A percentile compares a stretch with the other conserved stretches of the same genome.
These are phyloP conservation scores for Botryotinia calthae DNA, from an alignment of 2,329 filamentous ascomycete species.

Conservation along the genomic window DNA sequence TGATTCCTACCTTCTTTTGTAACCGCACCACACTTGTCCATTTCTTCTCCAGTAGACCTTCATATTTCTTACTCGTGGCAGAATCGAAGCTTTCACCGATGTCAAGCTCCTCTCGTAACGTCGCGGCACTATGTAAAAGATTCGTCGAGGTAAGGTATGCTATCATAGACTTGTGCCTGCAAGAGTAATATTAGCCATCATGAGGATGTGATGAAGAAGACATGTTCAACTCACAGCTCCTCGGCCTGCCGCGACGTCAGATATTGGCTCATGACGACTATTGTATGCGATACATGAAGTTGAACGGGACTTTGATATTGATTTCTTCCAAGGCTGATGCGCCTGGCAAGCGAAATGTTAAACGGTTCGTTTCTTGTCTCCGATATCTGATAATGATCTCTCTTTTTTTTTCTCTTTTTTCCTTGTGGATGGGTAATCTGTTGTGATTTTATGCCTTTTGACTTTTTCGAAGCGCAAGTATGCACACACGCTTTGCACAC, in stretches of 20 bases:
- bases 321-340: conserved; percentile 27
- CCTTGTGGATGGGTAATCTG: background rate
- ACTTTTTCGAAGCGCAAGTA: conserved; percentile 8
- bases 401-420: background rate
- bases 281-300: conserved; percentile 23
- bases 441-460: conserved; percentile 19
- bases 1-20: conserved; percentile 77
- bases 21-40: conserved; percentile 94
- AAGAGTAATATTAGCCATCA: conserved; percentile 27
- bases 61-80: conserved; percentile 87
- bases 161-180: conserved; percentile 88
- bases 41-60: conserved; percentile 92
- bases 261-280: conserved; percentile 64
- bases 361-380: conserved; percentile 9
- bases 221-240: conserved; percentile 66
- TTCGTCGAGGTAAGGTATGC: conserved; percentile 78
- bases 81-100: conserved; percentile 71
- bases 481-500: conserved; percentile 20
- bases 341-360: conserved; percentile 24
- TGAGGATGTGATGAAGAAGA: conserved; percentile 21
- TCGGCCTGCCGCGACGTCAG: conserved; percentile 79
- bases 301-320: background rate
- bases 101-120: conserved; percentile 73
- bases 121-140: conserved; percentile 65
- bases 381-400: conserved; percentile 9